These are phyloP conservation scores for Sclerotinia glacialis DNA, from an alignment of 2,329 filamentous ascomycete species.

Conservation along the genomic window DNA sequence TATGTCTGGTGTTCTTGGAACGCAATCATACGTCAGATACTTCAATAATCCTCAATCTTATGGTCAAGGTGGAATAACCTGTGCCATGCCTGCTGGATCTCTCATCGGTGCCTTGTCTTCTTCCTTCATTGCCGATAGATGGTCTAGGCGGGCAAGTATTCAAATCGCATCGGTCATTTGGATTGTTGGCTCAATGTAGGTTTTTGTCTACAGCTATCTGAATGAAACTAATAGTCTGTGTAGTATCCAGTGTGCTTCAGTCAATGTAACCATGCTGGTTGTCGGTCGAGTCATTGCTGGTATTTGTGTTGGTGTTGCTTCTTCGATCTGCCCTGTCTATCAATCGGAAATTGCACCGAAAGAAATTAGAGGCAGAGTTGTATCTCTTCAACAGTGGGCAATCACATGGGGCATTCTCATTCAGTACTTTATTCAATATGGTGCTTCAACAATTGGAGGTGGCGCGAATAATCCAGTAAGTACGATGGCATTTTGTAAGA, in stretches of 20 bases:
- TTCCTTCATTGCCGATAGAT: slow-evolving; percentile 53
- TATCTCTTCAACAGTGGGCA: slow-evolving; percentile 66
- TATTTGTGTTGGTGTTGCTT: slow-evolving; percentile 69
- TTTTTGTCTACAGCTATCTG: background rate
- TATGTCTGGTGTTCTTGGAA: slow-evolving; percentile 68
- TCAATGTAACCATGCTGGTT: slow-evolving; percentile 68
- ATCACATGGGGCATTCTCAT: slow-evolving; percentile 70
- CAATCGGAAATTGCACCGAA: slow-evolving; percentile 63
- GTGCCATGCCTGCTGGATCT: slow-evolving; percentile 71
- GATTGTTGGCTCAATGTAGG: slow-evolving; percentile 45
- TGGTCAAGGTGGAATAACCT: slow-evolving; percentile 68
- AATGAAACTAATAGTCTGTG: slow-evolving; percentile 31
- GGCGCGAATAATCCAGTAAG: slow-evolving; percentile 46
- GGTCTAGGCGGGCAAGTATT: slow-evolving; percentile 48
- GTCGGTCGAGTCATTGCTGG: slow-evolving; percentile 70
- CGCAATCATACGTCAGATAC: slow-evolving; percentile 67
- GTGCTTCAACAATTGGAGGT: slow-evolving; percentile 53
- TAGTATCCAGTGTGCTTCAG: slow-evolving; percentile 57
- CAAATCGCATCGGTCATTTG: slow-evolving; percentile 49
- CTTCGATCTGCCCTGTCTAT: slow-evolving; percentile 65
- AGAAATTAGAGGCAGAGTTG: slow-evolving; percentile 56
- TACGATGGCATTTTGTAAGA: background rate
- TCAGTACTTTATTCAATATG: slow-evolving; percentile 66
- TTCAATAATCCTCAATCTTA: slow-evolving; percentile 60
- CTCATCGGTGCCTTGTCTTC: slow-evolving; percentile 60